Conservation (phyloP, 495 filamentous ascomycete species). For the Trichoderma reesei region DNA sequence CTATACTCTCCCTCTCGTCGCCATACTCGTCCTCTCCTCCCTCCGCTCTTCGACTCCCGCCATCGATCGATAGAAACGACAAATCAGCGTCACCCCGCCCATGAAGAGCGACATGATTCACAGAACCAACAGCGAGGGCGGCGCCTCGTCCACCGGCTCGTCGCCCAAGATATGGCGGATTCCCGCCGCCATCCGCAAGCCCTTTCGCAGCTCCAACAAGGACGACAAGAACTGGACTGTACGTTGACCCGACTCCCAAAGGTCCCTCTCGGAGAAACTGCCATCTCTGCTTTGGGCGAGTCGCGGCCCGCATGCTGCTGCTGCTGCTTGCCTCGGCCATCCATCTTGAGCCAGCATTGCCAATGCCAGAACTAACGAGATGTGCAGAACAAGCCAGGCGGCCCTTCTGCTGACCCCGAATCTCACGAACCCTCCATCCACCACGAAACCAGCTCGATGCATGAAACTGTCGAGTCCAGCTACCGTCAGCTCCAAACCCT, state of each 20-base stretch:
- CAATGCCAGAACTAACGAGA: neutral
- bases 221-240: slow-evolving; percentile 7
- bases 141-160: slow-evolving; percentile 8
- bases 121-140: neutral
- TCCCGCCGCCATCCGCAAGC: neutral
- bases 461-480: slow-evolving; percentile 13
- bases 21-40: neutral
- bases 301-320: no score
- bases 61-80: no score
- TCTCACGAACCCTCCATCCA: slow-evolving; percentile 7
- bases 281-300: no score
- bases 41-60: neutral
- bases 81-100: neutral
- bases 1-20: neutral
- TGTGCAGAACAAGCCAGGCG: neutral
- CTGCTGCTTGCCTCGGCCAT: neutral
- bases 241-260: neutral
- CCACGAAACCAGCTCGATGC: slow-evolving; percentile 5
- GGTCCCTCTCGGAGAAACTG: neutral
- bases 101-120: slow-evolving; percentile 5
- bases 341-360: neutral
- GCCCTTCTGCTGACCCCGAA: neutral
- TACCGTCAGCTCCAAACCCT: slow-evolving; percentile 21
- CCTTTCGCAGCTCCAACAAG: neutral
- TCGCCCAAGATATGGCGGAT: neutral